Conservation (phyloP, 2,329 filamentous ascomycete species). For the Drechmeria coniospora region DNA sequence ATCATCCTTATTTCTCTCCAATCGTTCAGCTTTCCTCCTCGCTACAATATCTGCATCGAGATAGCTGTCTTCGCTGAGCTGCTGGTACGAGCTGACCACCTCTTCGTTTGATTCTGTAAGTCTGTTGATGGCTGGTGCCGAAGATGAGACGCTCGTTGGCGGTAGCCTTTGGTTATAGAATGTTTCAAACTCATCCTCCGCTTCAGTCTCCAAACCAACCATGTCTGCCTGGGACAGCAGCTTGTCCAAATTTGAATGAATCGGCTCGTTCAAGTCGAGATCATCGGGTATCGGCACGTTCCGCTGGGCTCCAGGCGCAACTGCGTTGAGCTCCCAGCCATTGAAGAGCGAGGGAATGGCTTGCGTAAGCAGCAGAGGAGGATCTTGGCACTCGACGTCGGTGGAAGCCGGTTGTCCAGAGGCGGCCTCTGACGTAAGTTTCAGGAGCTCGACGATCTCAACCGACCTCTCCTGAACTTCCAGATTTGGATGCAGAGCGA, state of each 20-base stretch:
- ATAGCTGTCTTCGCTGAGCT: conserved; percentile 46
- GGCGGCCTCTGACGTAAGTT: conserved; percentile 69
- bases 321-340: conserved; percentile 82
- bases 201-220: conserved; percentile 30
- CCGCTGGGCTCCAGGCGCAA: conserved; percentile 64
- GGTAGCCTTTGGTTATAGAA: conserved; percentile 47
- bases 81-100: conserved; percentile 38
- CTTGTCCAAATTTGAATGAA: conserved; percentile 57
- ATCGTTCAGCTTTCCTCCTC: conserved; percentile 57
- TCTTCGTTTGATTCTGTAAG: conserved; percentile 36
- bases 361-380: conserved; percentile 74
- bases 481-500: conserved; percentile 69
- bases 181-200: conserved; percentile 50
- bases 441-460: conserved; percentile 80
- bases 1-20: conserved; percentile 77
- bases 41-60: conserved; percentile 60
- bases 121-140: conserved; percentile 36
- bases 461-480: conserved; percentile 93
- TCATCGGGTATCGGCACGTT: conserved; percentile 70
- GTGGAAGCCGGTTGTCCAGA: conserved; percentile 47
- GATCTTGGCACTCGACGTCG: conserved; percentile 41
- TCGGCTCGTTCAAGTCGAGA: conserved; percentile 65
- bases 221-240: conserved; percentile 48
- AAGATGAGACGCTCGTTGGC: conserved; percentile 33
- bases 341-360: conserved; percentile 79